Evolutionary conservation across 2,329 filamentous ascomycete species (phyloP).

Genomic region (Aspergillus tanneri): DNA sequence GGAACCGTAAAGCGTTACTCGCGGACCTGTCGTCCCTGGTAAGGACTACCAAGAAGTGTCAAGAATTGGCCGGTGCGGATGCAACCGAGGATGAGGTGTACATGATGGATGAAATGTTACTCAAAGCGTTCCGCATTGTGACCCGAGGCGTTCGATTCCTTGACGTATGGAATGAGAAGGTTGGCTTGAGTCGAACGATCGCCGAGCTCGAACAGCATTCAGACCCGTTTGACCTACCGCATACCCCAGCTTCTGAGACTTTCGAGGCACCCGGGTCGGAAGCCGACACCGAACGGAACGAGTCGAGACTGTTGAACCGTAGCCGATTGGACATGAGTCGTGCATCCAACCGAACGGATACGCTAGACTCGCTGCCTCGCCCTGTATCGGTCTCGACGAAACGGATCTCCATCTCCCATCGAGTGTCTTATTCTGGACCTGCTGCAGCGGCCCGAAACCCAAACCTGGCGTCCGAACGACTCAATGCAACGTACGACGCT

Average conservation of each 20-base stretch:
- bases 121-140: constrained; percentile 93
- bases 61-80: constrained; percentile 64
- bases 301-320: constrained; percentile 34
- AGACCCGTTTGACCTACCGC: constrained; percentile 32
- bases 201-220: constrained; percentile 38
- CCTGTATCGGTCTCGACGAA: constrained; percentile 43
- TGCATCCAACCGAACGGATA: constrained; percentile 28
- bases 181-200: constrained; percentile 45
- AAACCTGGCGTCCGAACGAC: constrained; percentile 77
- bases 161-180: constrained; percentile 71
- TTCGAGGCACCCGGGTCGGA: constrained; percentile 31
- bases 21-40: constrained; percentile 88
- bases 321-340: constrained; percentile 32
- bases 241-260: constrained; percentile 41
- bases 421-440: constrained; percentile 72
- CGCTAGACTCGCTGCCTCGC: constrained; percentile 27
- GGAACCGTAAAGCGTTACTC: constrained; percentile 80
- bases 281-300: constrained; percentile 29
- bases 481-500: constrained; percentile 77
- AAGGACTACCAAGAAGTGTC: constrained; percentile 81
- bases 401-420: constrained; percentile 63
- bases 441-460: constrained; percentile 62
- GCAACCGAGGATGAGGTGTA: constrained; percentile 40
- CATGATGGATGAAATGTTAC: constrained; percentile 85
- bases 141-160: constrained; percentile 85